Percentiles rank a stretch among this genome's conserved stretches.
phyloP scores from a whole-genome alignment of 1,284 basidiomycete species.

The Apiotrichum mycotoxinovorans region DNA sequence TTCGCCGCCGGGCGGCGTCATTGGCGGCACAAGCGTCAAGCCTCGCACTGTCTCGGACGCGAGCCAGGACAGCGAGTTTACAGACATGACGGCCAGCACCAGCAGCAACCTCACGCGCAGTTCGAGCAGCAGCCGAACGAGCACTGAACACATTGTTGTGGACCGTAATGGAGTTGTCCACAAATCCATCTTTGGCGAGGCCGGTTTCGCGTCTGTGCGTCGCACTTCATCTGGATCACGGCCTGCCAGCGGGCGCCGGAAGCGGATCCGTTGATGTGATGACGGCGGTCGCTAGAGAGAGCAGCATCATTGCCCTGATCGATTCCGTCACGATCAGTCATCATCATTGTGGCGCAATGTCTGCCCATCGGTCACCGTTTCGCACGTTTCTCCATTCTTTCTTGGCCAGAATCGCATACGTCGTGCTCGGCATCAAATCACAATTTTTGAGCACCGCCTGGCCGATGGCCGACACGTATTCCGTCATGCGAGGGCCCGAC shows the following conservation, averaged over 20 bases:
- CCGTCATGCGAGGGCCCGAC: no score
- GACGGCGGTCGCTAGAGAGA: no score
- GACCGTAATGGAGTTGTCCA: not conserved
- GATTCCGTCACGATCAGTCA: no score
- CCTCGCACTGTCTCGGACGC: slow-evolving; percentile 1
- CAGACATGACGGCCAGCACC: not conserved
- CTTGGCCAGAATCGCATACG: no score
- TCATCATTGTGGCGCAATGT: no score
- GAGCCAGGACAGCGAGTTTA: not conserved
- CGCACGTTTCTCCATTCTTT: no score
- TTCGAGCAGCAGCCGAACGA: not conserved
- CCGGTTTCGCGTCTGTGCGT: not conserved
- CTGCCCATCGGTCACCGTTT: no score
- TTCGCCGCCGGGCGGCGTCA: slow-evolving; percentile 2
- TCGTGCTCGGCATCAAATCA: no score
- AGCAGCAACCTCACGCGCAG: not conserved
- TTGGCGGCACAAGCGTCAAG: not conserved
- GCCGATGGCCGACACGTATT: no score
- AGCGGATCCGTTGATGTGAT: not conserved
- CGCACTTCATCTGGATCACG: not conserved
- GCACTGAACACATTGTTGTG: not conserved
- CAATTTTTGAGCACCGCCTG: no score
- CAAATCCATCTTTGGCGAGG: slow-evolving; percentile 5
- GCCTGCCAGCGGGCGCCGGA: not conserved
- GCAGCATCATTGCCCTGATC: no score